Conservation (phyloP, 164 flowering plant genomes). For the Vitis rotundifolia region DNA sequence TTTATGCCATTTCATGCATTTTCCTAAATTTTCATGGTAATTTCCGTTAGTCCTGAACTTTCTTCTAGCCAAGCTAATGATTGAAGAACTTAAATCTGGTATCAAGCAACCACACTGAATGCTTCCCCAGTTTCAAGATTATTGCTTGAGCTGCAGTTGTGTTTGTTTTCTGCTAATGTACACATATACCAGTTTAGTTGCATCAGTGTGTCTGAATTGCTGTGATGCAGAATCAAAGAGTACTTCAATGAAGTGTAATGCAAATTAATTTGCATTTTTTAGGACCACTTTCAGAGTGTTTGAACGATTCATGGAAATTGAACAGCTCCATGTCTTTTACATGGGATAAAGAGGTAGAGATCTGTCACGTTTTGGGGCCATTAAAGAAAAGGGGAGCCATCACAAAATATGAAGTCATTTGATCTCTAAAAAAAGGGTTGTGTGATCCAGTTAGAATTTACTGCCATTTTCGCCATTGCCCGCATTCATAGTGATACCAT, state of each 20-base stretch:
- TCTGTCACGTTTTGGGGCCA: not conserved
- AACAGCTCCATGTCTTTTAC: not conserved
- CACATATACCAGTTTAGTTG: not conserved
- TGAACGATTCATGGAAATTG: not conserved
- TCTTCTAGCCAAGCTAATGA: slow-evolving; percentile 10
- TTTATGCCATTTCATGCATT: slow-evolving; percentile 71
- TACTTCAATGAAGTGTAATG: not conserved
- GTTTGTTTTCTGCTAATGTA: too few species aligned
- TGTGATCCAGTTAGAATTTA: too few species aligned
- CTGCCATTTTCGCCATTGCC: too few species aligned
- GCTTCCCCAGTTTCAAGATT: too few species aligned
- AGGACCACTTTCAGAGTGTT: not conserved
- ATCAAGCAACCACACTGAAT: too few species aligned
- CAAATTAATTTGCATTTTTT: not conserved
- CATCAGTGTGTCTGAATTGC: not conserved
- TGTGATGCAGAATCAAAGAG: not conserved
- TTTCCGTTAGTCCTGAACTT: slow-evolving; percentile 6
- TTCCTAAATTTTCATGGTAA: slow-evolving; percentile 79
- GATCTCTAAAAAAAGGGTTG: not conserved
- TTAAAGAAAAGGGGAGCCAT: not conserved
- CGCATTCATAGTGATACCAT: too few species aligned
- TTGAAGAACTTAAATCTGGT: not conserved
- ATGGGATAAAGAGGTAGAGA: not conserved
- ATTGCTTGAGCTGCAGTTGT: too few species aligned
- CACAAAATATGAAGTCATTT: not conserved